Evolutionary conservation across 108 stramenopile genomes (phyloP), one percentile per base, ranked within the genome.

Genomic region (Fragilaria radians): DNA sequence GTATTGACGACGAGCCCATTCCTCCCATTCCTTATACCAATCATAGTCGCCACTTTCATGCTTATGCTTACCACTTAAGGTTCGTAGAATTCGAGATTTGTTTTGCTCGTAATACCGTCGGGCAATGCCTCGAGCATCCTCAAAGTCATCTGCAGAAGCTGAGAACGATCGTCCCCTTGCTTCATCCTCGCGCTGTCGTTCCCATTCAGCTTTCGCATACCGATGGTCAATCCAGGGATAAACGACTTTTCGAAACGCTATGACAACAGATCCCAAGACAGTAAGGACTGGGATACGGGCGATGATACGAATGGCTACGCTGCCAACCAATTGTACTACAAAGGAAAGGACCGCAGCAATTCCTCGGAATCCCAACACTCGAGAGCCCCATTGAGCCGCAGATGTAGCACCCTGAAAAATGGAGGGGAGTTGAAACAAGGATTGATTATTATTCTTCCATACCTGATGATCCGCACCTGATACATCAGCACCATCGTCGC

Each of bases 1-100:
- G 68, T 67, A 87, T 53, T 85, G 85, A 30, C 78, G 61, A 23
- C 77, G 34, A 0, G 89, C 85, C 89, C 89, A 91, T 27, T 62
- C 71, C 67, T 87, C 77, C 89, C 89, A 91, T 28, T 87, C 79
- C 25, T 71, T 56, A 55, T 86, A 91, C 85, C 85, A 91, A 63
- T 81, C 79, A 46, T 64, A 77, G 23, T 72, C 66, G 1, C 84
- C 81, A 47, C 67, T 54, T 61, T 72, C 53, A 36, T 87, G 74
- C 1, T 71, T 63, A 32, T 66, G 32, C 27, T 79, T 75, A 14
- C 83, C 86, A 49, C 76, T 52, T 33, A 91, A 54, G 48, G 63
- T 42, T 11, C 63, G 63, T 42, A 87, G 58, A 54, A 91, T 91
- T 30, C 56, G 49, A 23, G 46, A 50, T 47, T 61, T 68, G 58